Conservation (phyloP, 2,329 filamentous ascomycete genomes). For the Remersonia thermophila region DNA sequence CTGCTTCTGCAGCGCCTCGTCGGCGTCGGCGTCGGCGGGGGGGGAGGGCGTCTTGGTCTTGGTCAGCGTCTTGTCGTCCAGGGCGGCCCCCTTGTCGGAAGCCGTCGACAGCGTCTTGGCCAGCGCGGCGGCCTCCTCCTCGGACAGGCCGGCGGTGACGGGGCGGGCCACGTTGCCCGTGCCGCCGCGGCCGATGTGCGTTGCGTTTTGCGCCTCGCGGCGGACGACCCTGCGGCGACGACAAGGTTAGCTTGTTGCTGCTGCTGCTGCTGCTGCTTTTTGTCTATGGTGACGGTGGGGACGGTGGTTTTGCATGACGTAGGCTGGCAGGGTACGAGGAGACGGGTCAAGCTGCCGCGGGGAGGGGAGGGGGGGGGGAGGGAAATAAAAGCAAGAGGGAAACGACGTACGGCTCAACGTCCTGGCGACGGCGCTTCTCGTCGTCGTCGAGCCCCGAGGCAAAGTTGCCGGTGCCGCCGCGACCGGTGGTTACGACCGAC, state of each 20-base stretch:
- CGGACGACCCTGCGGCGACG: conserved; percentile 35
- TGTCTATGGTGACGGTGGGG: background rate
- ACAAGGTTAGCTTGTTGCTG: conserved; percentile 1
- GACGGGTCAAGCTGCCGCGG: too few species aligned
- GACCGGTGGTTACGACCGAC: conserved; percentile 76
- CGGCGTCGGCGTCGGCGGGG: background rate
- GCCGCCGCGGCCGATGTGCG: conserved; percentile 62
- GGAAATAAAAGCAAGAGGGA: conserved; percentile 16
- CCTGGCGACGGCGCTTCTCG: conserved; percentile 68
- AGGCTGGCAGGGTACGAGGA: too few species aligned
- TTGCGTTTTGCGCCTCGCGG: conserved; percentile 43
- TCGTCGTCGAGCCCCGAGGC: conserved; percentile 56
- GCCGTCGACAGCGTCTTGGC: too few species aligned
- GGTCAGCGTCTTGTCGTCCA: background rate
- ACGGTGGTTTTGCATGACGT: too few species aligned
- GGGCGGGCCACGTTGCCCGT: conserved; percentile 56
- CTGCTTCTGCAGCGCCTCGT: conserved; percentile 14
- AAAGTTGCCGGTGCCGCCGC: conserved; percentile 85
- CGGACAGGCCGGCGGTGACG: conserved; percentile 24
- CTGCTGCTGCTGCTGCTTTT: background rate
- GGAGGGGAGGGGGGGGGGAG: too few species aligned
- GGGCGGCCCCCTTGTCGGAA: too few species aligned
- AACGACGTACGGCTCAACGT: conserved; percentile 56
- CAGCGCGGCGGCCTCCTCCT: background rate
- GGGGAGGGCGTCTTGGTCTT: background rate